phyloP scores from a whole-genome alignment of 2,329 filamentous ascomycete genomes.

The Beauveria varroae region DNA sequence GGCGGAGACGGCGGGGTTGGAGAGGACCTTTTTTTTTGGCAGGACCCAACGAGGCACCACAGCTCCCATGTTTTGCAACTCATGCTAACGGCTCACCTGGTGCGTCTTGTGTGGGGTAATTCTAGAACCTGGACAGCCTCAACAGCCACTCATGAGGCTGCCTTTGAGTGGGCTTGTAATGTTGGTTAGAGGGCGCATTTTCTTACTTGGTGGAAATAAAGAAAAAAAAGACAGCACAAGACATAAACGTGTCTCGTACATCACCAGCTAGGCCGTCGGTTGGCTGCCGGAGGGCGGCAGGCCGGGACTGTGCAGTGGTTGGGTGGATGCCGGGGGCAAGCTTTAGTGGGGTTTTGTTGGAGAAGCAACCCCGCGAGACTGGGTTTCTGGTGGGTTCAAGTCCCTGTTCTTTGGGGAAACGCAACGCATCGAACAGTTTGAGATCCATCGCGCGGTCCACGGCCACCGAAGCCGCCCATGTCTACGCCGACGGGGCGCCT shows the following conservation, averaged over 20 bases:
- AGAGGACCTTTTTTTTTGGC: not conserved
- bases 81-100: slow-evolving; percentile 10
- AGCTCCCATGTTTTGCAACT: not conserved
- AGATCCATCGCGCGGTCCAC: slow-evolving; percentile 4
- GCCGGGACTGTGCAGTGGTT: not conserved
- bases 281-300: not conserved
- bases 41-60: not conserved
- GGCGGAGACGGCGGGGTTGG: not conserved
- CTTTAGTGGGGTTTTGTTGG: not conserved
- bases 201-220: not conserved
- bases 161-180: not conserved
- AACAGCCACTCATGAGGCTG: not conserved
- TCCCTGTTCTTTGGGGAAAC: not conserved
- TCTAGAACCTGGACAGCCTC: not conserved
- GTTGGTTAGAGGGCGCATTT: not conserved
- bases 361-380: not conserved
- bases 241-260: not conserved
- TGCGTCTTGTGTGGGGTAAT: not conserved
- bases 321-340: not conserved
- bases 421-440: not conserved
- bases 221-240: not conserved
- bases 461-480: slow-evolving; percentile 2
- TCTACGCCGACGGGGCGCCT: not conserved
- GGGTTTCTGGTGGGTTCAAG: not conserved
- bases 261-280: not conserved